Evolutionary conservation across 306 rosid genomes (phyloP), one percentile per base, ranked within the genome.

Genomic region (Prunus mume): DNA sequence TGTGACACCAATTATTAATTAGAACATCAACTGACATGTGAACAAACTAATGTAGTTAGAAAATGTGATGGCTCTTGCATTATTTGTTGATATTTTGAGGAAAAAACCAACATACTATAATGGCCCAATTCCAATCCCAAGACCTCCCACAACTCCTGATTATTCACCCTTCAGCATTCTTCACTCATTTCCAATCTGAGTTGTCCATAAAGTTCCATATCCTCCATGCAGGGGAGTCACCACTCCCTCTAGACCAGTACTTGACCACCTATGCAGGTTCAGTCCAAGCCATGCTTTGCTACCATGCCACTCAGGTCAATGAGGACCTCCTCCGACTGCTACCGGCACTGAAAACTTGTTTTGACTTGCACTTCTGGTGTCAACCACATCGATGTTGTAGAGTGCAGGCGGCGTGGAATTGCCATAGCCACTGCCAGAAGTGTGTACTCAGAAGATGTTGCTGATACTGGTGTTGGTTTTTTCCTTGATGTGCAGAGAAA

Each of bases 401-500:
- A 74, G 78, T 74, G 78, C 41, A 8, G 64, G 49, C 30, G 76
- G 71, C 68, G 73, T 34, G 22, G 69, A 62, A 50, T 51, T 62
- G 14, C 81, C 2, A 73, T 84, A 0, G 78, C 90, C n/a, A 49
- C 45, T 27, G 78, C 80, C 28, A 86, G 85, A 13, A 50, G 8
- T 1, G 1, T 72, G 12, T 75, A 51, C 20, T 65, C 87, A 5
- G 83, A 80, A 17, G 90, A 88, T 13, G 88, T 84, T 3, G 92
- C 90, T 2, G 90, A 86, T 46, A 0, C 72, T 22, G 92, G 84
- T 2, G 85, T 88, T 6, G 87, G 67, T 2, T 67, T 88, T 69
- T 78, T 84, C 41, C 56, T 82, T 9, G 87, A 79, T 51, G 84
- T 84, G 2, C 17, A 41, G 81, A 73, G 84, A 64, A 88, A 68